Evolutionary conservation across 768 basidiomycete species (phyloP), one percentile per base, ranked within the genome.

Genomic region (Lactarius quietus): DNA sequence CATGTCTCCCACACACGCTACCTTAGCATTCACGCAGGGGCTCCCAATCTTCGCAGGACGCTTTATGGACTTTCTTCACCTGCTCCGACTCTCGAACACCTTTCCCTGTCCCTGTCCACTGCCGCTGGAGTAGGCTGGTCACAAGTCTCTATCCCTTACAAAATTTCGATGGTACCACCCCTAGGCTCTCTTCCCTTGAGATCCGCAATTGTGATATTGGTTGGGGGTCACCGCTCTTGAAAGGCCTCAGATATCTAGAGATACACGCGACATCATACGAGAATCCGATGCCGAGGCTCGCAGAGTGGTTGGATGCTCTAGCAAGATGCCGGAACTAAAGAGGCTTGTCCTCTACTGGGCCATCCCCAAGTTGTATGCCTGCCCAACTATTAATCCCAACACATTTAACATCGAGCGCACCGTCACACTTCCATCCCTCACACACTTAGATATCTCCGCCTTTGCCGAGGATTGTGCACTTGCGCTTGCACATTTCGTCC

Each of bases 171-270:
- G 57, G 35, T 2, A 12, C 33, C n/a, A 31, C 57, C 1, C 62
- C 62, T 35, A 58, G 51, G 15, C 55, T 63, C 45, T 33, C 23
- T 23, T 45, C 12, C 17, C 29, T 63, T 20, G 57, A 58, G 26
- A 29, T 63, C 26, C n/a, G 29, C 2, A 26, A 33, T 3, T 58
- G 55, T 31, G 33, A 63, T 39, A 57, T 64, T 26, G 8, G 45
- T 31, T 63, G 62, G 62, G 8, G 12, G 6, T 63, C 62, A 6
- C 62, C 56, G n/a, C 35, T 57, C 17, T 58, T 63, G 14, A 48
- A 17, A 48, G 43, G 43, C 45, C 55, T 63, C 10, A 29, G 18
- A 15, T 23, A 57, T 12, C 31, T 63, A n/a, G 36, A 58, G 20
- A 36, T 63, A 6, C 38, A 31, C 12, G 31, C 45, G 3, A 29